Base-by-base conservation (phyloP, 2,329 filamentous ascomycete species). In the Pseudogymnoascus sp. region DNA sequence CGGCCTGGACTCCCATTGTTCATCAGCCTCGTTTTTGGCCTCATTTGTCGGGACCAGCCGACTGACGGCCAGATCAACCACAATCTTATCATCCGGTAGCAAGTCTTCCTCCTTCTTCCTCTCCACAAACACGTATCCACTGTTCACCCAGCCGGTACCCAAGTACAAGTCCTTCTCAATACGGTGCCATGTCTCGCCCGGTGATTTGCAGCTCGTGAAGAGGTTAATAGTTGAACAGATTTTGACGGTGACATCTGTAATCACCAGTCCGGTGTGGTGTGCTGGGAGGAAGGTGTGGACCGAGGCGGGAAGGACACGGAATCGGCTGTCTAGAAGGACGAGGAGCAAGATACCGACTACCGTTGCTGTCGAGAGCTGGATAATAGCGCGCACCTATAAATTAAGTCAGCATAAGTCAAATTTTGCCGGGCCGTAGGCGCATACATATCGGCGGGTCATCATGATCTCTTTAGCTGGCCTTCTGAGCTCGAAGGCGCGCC, bases 151-250 rank as follows among this genome's bases (percentile, higher is more conserved):
- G 50, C 83, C 82, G 13, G 78, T 80, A 62, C 81, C 81, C 56
- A 91, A 77, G 69, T 88, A 88, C 2, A 91, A 78, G 70, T 91
- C 88, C 73, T 90, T 91, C 68, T 90, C 85, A 42, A 91, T 77
- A 31, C 85, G 82, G 68, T 87, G 82, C 88, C 88, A 90, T 66
- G 67, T 56, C 31, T 70, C 78, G 38, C 81, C 75, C 69, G 88
- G 83, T 38, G 88, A 78, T 64, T 81, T 83, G 71, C 86, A 89
- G 67, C 77, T 82, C 10, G 81, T 81, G 37, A 88, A 80, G 9
- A 80, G 68, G 64, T 88, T 88, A 37, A 89, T 69, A 2, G 80
- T 78, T 7, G 84, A 86, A 72, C 88, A 91, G 50, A 81, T 84
- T 31, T 82, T 79, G 64, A 90, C 78, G 3, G 83, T 88, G 61